Evolutionary conservation across 768 basidiomycete species (phyloP), one percentile per base, ranked within the genome.

Genomic region (Paxillus rubicundulus): DNA sequence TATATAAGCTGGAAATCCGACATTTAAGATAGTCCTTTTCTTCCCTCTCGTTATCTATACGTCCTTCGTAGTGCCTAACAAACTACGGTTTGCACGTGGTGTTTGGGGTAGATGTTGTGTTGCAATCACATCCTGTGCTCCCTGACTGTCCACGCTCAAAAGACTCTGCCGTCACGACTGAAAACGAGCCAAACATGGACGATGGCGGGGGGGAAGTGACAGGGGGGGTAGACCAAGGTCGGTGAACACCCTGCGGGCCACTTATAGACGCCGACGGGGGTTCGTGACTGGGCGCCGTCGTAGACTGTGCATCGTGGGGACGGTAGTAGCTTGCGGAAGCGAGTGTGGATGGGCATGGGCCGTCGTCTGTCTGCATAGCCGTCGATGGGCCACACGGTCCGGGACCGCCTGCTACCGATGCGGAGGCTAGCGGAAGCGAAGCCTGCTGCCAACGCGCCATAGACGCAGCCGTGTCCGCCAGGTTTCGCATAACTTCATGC

Each of bases 391-490:
- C 9, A 5, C 24, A 24, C 13, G n/a, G n/a, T 37, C n/a, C 9
- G 36, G 36, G 13, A n/a, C 36, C 36, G 13, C 9, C n/a, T 37
- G 9, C 13, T 37, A n/a, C 13, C 16, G 36, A 5, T 14, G n/a
- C n/a, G n/a, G n/a, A n/a, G n/a, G n/a, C n/a, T n/a, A n/a, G n/a
- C n/a, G n/a, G n/a, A n/a, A n/a, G n/a, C n/a, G n/a, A n/a, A n/a
- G n/a, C n/a, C n/a, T 76, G 72, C 47, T 82, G 80, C 56, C 82
- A 84, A 47, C 72, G 78, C 42, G 73, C 62, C 37, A 84, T 61
- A n/a, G 80, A 78, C 16, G 70, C 69, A 4, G 75, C 73, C 4
- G 79, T 75, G 32, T 72, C 64, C 5, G 74, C 65, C 37, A 84
- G 72, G 50, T 73, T 70, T 20, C 77, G 74, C 72, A 80, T 69